phyloP scores from a whole-genome alignment of 176 grass and related monocot species.

The Phyllostachys edulis region DNA sequence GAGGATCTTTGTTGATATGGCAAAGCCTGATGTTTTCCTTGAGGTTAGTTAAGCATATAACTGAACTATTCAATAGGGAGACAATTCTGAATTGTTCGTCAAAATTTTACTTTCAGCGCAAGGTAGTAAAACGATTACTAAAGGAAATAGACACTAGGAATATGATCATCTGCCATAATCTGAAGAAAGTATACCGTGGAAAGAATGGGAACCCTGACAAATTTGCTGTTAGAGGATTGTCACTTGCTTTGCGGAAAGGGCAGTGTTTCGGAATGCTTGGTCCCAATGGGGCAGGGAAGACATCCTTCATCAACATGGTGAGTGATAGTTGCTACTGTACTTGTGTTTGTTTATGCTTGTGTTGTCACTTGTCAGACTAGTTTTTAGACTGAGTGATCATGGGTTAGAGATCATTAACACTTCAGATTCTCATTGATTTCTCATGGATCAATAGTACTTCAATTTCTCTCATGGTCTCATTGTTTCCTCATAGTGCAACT shows the following conservation, averaged over 20 bases:
- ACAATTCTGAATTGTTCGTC: conserved; percentile 1
- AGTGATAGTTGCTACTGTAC: not conserved
- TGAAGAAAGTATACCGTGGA: conserved; percentile 63
- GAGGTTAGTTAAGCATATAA: conserved; percentile 55
- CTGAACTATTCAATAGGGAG: not conserved
- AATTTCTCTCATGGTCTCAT: not conserved
- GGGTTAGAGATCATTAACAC: not conserved
- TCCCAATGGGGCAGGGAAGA: conserved; percentile 73
- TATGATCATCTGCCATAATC: conserved; percentile 59
- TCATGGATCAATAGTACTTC: not conserved
- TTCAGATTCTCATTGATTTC: not conserved
- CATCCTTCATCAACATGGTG: conserved; percentile 68
- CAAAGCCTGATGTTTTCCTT: conserved; percentile 44
- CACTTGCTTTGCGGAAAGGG: conserved; percentile 55
- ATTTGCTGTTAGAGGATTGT: conserved; percentile 52
- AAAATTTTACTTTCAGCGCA: conserved; percentile 37
- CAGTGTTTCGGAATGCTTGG: conserved; percentile 77
- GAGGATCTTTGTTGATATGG: conserved; percentile 40
- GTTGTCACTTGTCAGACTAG: not conserved
- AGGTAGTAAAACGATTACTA: conserved; percentile 43
- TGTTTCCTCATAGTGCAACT: not conserved
- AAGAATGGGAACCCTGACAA: conserved; percentile 63
- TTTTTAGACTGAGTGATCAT: not conserved
- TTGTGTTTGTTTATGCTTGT: not conserved
- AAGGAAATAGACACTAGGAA: conserved; percentile 35